These are phyloP conservation scores for Neoascochyta sp. DNA, from an alignment of 2,329 filamentous ascomycete genomes.

Conservation along the genomic window DNA sequence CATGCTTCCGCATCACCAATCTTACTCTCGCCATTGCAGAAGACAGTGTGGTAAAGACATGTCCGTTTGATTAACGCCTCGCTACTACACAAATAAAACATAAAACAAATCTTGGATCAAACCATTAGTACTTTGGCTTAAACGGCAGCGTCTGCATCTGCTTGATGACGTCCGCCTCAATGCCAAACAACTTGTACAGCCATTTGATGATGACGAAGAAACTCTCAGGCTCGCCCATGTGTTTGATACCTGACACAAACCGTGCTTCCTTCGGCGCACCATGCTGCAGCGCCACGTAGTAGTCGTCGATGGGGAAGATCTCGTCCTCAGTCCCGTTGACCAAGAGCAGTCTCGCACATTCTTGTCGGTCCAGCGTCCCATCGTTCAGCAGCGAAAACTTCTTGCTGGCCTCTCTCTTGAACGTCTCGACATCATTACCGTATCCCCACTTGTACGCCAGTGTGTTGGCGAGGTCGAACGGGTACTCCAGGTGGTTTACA, in stretches of 20 bases:
- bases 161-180: slow-evolving; percentile 41
- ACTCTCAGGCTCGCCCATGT: slow-evolving; percentile 52
- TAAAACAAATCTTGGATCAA: no score
- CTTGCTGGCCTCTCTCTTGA: slow-evolving; percentile 46
- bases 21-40: no score
- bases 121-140: slow-evolving; percentile 45
- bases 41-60: no score
- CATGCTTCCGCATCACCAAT: no score
- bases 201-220: slow-evolving; percentile 49
- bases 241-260: slow-evolving; percentile 45
- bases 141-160: slow-evolving; percentile 49
- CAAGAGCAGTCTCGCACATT: slow-evolving; percentile 50
- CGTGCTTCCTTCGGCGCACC: slow-evolving; percentile 52
- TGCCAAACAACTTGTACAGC: slow-evolving; percentile 48
- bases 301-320: slow-evolving; percentile 61
- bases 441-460: slow-evolving; percentile 50
- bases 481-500: slow-evolving; percentile 57
- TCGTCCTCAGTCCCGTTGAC: slow-evolving; percentile 59
- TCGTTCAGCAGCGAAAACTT: slow-evolving; percentile 56
- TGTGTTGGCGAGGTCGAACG: slow-evolving; percentile 54
- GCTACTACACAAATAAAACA: no score
- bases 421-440: slow-evolving; percentile 36
- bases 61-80: no score
- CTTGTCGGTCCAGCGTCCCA: slow-evolving; percentile 51
- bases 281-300: slow-evolving; percentile 53